These are phyloP conservation scores for Cinchona pubescens DNA, from an alignment of 257 asterid genomes.

Conservation along the genomic window DNA sequence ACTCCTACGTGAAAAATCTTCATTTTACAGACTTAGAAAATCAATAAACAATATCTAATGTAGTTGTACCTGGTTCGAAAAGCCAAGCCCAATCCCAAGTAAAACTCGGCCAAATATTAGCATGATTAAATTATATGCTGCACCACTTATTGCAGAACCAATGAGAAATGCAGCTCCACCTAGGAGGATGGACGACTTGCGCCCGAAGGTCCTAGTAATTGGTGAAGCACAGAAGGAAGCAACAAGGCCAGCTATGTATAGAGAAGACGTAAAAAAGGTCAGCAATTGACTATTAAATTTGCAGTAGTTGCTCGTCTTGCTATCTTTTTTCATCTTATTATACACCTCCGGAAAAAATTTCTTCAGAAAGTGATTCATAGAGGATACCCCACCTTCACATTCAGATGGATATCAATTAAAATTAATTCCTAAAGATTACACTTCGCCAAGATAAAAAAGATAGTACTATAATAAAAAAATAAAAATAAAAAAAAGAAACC, in stretches of 20 bases:
- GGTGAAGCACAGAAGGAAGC: constrained; percentile 48
- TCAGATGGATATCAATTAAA: background rate
- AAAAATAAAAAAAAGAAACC: constrained; percentile 18
- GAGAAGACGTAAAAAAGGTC: constrained; percentile 48
- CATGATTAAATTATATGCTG: constrained; percentile 44
- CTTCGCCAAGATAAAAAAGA: too few relatives aligned
- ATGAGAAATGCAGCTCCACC: constrained; percentile 45
- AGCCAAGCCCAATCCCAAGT: constrained; percentile 59
- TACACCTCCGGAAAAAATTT: constrained; percentile 47
- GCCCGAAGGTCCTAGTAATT: constrained; percentile 46
- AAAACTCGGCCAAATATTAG: constrained; percentile 44
- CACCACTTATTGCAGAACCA: constrained; percentile 50
- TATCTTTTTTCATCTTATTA: constrained; percentile 30
- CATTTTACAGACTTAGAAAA: too few relatives aligned
- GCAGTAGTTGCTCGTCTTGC: constrained; percentile 47
- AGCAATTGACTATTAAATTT: constrained; percentile 49
- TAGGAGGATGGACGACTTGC: constrained; percentile 40
- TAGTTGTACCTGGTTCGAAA: constrained; percentile 48
- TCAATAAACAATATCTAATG: too few relatives aligned
- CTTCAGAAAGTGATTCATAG: constrained; percentile 49
- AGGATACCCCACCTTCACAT: constrained; percentile 52
- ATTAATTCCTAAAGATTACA: too few relatives aligned
- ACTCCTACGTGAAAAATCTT: background rate
- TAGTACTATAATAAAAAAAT: too few relatives aligned
- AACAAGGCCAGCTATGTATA: constrained; percentile 52